Base-by-base conservation (phyloP, 495 filamentous ascomycete genomes). In the Neurospora sp. region DNA sequence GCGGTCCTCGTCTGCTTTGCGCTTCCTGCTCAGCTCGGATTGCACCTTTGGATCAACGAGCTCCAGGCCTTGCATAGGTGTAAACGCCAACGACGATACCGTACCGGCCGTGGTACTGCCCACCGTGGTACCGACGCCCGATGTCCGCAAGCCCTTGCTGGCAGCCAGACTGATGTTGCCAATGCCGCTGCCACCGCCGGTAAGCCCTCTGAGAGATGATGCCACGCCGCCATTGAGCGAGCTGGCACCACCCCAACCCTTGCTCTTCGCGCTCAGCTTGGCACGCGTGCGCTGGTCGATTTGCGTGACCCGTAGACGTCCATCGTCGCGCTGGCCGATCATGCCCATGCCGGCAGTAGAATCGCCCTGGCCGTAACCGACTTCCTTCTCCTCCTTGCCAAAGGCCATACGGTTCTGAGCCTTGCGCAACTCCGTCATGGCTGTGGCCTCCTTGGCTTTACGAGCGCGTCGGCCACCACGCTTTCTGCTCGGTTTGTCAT, bases 341-440 rank as follows among this genome's bases (percentile, higher is more conserved):
- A 98, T 98, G 70, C 96, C 96, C 76, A 99, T 81, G 37, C 96
- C 96, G 72, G 91, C 89, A 6, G 95, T 97, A 73, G 89, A 88
- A 74, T 97, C 94, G 39, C 95, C 92, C 10, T 88, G 88, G 16
- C 94, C 96, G 79, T 96, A 98, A 16, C 96, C 96, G 22, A 96
- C 92, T 82, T 99, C 96, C 74, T 91, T 89, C 81, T 99, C 96
- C 77, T 98, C 96, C 77, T 96, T 96, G 69, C 95, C 95, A 75
- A 99, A 99, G 0, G 91, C 94, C 87, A 99, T 91, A 31, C 96
- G 89, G 82, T 99, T 99, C 82, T 97, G 95, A 9, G 94, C 94
- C 78, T 98, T 98, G 72, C 94, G 91, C 40, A 99, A 84, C 72
- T 99, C 96, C 3, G 96, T 99, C 94, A 98, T 97, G 73, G 96